phyloP scores from a whole-genome alignment of 1,284 basidiomycete genomes.

The Pseudozyma tsukubaensis region DNA sequence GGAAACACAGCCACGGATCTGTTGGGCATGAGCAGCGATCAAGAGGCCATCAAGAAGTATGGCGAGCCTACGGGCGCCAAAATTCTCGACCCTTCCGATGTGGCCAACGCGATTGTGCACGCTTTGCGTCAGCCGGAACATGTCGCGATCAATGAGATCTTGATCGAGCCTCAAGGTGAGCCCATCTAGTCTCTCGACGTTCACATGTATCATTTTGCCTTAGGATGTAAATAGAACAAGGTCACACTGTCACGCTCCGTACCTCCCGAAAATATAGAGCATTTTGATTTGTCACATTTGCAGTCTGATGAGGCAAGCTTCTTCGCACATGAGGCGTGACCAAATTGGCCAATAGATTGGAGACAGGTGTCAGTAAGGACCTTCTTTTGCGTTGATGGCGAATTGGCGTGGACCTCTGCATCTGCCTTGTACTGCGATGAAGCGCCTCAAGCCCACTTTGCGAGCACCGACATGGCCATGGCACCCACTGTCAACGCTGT shows the following conservation, averaged over 20 bases:
- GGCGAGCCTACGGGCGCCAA: conserved; percentile 65
- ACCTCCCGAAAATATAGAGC: no score
- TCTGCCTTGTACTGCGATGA: no score
- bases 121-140: conserved; percentile 63
- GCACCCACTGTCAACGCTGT: conserved; percentile 31
- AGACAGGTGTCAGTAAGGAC: no score
- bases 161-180: conserved; percentile 58
- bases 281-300: no score
- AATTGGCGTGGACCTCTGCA: no score
- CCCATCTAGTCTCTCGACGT: conserved; percentile 39
- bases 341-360: no score
- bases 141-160: conserved; percentile 65
- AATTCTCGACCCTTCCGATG: conserved; percentile 62
- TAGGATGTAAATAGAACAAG: conserved; percentile 8
- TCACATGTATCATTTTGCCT: not conserved
- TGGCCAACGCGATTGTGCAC: conserved; percentile 64
- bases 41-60: conserved; percentile 65
- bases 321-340: no score
- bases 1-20: conserved; percentile 66
- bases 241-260: not conserved
- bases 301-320: no score
- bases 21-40: conserved; percentile 64
- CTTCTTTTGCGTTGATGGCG: no score
- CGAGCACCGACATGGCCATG: conserved; percentile 45
- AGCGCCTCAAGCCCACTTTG: conserved; percentile 30